phyloP scores from a whole-genome alignment of 2,329 filamentous ascomycete species.

The Exophiala viscosa region DNA sequence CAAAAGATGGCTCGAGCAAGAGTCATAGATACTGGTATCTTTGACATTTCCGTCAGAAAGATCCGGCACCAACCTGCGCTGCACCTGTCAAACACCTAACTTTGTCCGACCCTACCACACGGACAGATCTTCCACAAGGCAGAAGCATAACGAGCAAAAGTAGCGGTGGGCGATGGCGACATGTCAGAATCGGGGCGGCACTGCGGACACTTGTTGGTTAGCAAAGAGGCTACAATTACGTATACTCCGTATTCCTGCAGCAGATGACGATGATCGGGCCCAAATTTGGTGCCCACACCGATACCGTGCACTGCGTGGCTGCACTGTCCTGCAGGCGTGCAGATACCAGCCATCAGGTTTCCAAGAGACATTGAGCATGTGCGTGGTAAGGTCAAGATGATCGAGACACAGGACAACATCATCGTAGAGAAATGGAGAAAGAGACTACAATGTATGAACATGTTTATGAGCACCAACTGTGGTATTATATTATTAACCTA shows the following conservation, averaged over 20 bases:
- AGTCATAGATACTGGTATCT: not conserved
- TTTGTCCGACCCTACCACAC: too few species aligned
- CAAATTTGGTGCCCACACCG: not conserved
- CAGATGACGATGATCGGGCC: not conserved
- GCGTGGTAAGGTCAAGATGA: not conserved
- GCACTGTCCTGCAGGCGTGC: not conserved
- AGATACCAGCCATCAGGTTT: not conserved
- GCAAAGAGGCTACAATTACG: not conserved
- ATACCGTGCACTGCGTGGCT: not conserved
- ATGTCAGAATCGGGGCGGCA: not conserved
- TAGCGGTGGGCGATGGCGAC: not conserved
- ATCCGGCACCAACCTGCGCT: not conserved
- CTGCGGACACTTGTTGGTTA: not conserved
- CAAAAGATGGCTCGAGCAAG: not conserved
- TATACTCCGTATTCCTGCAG: not conserved
- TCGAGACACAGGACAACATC: too few species aligned
- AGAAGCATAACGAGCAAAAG: too few species aligned
- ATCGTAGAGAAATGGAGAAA: not conserved
- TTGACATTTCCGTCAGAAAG: not conserved
- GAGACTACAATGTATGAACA: not conserved
- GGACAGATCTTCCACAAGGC: too few species aligned
- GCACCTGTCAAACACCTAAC: not conserved
- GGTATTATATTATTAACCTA: not conserved
- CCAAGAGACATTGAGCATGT: not conserved
- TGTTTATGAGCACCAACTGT: not conserved